A percentile compares a stretch with the other conserved stretches of the same genome.
phyloP scores from a whole-genome alignment of 352 stramenopile species.

The Globisporangium paroecandrum region DNA sequence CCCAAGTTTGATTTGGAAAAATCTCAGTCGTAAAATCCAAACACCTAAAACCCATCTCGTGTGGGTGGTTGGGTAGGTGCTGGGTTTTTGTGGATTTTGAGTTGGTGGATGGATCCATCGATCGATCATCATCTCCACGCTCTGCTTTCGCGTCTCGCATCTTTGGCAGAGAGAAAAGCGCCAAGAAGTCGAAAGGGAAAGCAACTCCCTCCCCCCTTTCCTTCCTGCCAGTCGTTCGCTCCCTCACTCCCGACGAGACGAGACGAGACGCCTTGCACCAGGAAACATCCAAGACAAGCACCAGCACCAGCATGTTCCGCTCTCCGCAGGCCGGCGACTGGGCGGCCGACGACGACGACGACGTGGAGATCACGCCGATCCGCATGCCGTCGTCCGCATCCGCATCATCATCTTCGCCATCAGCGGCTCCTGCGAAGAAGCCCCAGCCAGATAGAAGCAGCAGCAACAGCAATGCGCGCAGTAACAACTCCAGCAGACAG shows the following conservation, averaged over 20 bases:
- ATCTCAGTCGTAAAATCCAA: too few relatives aligned
- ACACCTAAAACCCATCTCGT: too few relatives aligned
- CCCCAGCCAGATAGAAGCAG: neutral
- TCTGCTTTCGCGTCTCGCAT: neutral
- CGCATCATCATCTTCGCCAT: slow-evolving; percentile 6
- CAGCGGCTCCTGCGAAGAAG: slow-evolving; percentile 17
- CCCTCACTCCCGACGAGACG: neutral
- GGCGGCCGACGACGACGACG: slow-evolving; percentile 74
- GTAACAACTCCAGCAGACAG: slow-evolving; percentile 12
- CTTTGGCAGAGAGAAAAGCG: slow-evolving; percentile 1
- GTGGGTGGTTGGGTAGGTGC: too few relatives aligned
- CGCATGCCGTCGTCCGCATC: slow-evolving; percentile 9
- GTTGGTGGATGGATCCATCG: neutral
- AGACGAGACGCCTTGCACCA: neutral
- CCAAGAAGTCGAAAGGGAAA: neutral
- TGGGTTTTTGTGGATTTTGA: neutral
- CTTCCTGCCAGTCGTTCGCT: neutral
- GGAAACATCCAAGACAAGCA: neutral
- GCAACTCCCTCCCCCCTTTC: neutral
- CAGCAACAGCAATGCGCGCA: slow-evolving; percentile 8
- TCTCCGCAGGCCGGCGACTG: slow-evolving; percentile 63
- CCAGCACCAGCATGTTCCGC: slow-evolving; percentile 67
- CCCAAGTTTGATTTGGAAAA: too few relatives aligned
- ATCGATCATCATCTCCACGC: neutral
- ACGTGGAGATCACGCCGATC: slow-evolving; percentile 41